Evolutionary conservation across 352 stramenopile species (phyloP).

Genomic region (Phytophthora podocarpi): DNA sequence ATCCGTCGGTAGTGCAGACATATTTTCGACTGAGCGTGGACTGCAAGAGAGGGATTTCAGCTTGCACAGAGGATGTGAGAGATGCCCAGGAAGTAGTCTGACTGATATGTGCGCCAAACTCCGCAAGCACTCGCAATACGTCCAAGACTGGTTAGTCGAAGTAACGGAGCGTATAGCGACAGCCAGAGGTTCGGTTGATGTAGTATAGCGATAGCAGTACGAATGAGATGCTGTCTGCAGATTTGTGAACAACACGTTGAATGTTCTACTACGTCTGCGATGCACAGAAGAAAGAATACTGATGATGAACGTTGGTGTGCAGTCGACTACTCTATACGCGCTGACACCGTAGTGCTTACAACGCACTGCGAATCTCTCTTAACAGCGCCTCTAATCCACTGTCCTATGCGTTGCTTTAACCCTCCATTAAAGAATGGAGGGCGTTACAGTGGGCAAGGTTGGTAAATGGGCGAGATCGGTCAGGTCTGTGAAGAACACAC

Average conservation of each 20-base stretch:
- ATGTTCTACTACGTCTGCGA: no score
- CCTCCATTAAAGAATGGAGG: no score
- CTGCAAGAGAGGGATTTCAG: background rate
- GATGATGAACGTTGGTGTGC: no score
- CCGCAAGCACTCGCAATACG: background rate
- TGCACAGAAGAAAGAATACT: no score
- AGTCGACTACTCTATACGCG: no score
- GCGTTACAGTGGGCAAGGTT: no score
- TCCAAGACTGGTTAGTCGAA: slow-evolving; percentile 5
- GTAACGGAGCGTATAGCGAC: background rate
- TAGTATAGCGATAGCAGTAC: background rate
- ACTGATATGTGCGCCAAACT: background rate
- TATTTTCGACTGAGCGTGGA: background rate
- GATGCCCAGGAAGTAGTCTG: background rate
- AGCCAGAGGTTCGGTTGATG: background rate
- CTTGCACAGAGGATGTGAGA: background rate
- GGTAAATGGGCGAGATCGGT: no score
- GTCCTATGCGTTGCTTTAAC: no score
- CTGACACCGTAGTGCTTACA: no score
- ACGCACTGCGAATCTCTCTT: no score
- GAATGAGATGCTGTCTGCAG: background rate
- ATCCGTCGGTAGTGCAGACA: slow-evolving; percentile 1
- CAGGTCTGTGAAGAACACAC: no score
- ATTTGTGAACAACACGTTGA: background rate
- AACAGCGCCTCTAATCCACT: no score